Base-by-base conservation (phyloP, 164 flowering plant species). In the Tinospora cordifolia region DNA sequence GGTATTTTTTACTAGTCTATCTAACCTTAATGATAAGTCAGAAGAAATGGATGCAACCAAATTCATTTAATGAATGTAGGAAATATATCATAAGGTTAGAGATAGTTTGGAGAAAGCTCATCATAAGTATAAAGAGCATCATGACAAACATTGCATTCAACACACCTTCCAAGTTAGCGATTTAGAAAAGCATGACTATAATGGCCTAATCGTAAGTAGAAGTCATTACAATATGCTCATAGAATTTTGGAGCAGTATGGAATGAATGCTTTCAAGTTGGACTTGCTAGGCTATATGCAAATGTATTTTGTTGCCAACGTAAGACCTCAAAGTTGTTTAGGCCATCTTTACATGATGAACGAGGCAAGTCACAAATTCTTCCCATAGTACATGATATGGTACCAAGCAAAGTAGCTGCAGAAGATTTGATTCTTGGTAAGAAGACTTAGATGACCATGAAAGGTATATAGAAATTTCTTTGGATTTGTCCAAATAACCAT, bases 101-200 rank as follows among this genome's bases (percentile, higher is more conserved):
- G 62, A 67, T 1, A 67, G 49, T 19, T 58, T 67, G 19, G 70
- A 49, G n/a, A 67, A 13, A 22, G 38, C n/a, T 9, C 70, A 67
- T 24, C 44, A n/a, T 26, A 1, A 57, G 9, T 68, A 68, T 1
- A 68, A 68, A 38, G 25, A 68, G 1, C 63, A 17, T 4, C 63
- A 54, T 34, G 71, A 68, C 19, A 68, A 68, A 6, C 71, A 68
- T 57, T 22, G 71, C 5, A 68, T 15, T 0, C 41, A 57, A 57
- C 63, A 68, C 9, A 26, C 41, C 8, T 68, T 68, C 57, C 63
- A 51, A 12, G n/a, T n/a, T n/a, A n/a, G n/a, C n/a, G n/a, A n/a
- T n/a, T n/a, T n/a, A n/a, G n/a, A 11, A 68, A 68, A 57, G 62
- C 25, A 1, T 24, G 25, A 27, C 19, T 68, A 26, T 46, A 57